These are phyloP conservation scores for Funneliformis mosseae DNA, from an alignment of 192 early-diverging fungal species.

Conservation along the genomic window DNA sequence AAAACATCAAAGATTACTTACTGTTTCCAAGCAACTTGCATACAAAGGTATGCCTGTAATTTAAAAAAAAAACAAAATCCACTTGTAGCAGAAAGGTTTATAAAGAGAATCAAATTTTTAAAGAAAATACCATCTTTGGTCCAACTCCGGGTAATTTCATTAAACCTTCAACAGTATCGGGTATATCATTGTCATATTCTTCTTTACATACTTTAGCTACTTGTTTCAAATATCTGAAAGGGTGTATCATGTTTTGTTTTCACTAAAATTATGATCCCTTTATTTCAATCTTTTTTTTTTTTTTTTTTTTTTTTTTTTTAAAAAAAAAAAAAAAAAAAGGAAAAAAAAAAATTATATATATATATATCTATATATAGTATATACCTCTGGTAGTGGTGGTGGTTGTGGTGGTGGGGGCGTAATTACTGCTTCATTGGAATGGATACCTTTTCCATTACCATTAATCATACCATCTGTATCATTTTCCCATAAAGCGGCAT, in stretches of 20 bases:
- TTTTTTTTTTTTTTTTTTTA: background rate
- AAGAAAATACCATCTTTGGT: constrained; percentile 80
- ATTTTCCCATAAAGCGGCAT: background rate
- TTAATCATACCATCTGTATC: background rate
- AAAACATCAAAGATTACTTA: constrained; percentile 36
- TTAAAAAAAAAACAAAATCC: background rate
- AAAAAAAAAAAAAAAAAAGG: constrained; percentile 26
- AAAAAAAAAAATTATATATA: constrained; percentile 13
- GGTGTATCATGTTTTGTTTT: background rate
- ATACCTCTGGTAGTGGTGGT: constrained; percentile 15
- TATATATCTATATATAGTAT: background rate
- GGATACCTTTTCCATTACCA: background rate
- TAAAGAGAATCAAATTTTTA: background rate
- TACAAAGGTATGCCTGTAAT: constrained; percentile 68
- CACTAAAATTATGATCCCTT: too few species aligned
- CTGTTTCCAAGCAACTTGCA: constrained; percentile 86
- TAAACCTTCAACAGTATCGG: constrained; percentile 74
- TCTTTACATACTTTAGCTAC: constrained; percentile 74
- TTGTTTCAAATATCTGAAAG: constrained; percentile 71
- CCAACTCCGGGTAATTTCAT: constrained; percentile 88
- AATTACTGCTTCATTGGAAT: background rate
- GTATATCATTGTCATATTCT: constrained; percentile 79
- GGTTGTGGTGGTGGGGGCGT: background rate
- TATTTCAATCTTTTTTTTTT: too few species aligned
- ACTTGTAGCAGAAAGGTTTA: background rate